Conservation (phyloP, 1,284 basidiomycete genomes). For the Apiotrichum mycotoxinovorans region DNA sequence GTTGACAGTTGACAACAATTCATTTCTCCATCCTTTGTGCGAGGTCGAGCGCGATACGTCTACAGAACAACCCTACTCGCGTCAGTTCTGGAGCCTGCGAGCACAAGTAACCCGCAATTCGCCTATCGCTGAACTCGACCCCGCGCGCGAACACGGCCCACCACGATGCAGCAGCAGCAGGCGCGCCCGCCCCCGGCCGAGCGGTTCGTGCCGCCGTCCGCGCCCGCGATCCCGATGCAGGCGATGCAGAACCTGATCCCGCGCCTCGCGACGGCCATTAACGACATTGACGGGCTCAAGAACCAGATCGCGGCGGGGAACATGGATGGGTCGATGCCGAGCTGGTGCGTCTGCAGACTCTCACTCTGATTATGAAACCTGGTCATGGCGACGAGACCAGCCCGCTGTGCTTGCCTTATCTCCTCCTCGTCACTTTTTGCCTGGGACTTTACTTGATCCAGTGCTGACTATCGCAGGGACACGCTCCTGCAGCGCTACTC, state of each 20-base stretch:
- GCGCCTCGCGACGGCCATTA: constrained; percentile 40
- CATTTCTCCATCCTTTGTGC: not conserved
- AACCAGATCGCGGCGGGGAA: constrained; percentile 31
- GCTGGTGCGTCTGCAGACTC: constrained; percentile 31
- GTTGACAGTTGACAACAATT: no score
- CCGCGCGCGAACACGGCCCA: not conserved
- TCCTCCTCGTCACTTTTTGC: not conserved
- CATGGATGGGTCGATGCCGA: constrained; percentile 35
- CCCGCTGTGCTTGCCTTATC: not conserved
- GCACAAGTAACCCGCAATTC: not conserved
- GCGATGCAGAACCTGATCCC: constrained; percentile 37
- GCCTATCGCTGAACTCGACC: not conserved
- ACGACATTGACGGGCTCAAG: constrained; percentile 42
- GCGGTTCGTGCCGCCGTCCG: constrained; percentile 24
- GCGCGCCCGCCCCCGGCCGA: constrained; percentile 2
- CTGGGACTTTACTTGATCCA: not conserved
- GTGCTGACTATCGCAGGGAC: constrained; percentile 33
- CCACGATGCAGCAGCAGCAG: constrained; percentile 3
- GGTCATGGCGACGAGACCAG: no score
- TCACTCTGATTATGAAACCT: no score
- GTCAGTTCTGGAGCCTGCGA: no score
- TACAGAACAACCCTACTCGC: no score
- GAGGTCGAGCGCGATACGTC: no score
- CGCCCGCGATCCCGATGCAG: constrained; percentile 29
- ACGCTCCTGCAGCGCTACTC: constrained; percentile 39